phyloP scores from a whole-genome alignment of 73 alveolate species.

The Paramecium pentaurelia region DNA sequence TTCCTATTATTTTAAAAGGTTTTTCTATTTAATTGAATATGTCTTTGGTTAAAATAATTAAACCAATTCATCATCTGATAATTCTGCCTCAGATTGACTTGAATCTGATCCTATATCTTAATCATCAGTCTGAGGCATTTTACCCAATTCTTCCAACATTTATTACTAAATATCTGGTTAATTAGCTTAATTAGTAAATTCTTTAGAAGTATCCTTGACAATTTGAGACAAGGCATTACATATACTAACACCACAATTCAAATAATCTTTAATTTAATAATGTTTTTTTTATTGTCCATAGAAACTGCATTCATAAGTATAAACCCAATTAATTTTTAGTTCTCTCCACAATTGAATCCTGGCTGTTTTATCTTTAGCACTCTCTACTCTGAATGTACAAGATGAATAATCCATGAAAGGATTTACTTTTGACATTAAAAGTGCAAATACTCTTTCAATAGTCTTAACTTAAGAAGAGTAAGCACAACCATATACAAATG shows the following conservation, averaged over 20 bases:
- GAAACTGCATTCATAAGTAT: constrained; percentile 56
- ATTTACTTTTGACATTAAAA: constrained; percentile 66
- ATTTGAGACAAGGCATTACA: constrained; percentile 36
- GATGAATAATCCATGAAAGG: constrained; percentile 62
- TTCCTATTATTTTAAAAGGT: not conserved
- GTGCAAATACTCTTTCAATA: constrained; percentile 74
- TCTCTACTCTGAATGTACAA: constrained; percentile 74
- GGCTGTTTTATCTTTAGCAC: constrained; percentile 76
- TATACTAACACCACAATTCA: constrained; percentile 50
- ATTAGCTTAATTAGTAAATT: constrained; percentile 34
- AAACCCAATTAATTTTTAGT: constrained; percentile 47
- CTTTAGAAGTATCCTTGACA: constrained; percentile 38
- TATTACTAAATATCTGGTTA: not conserved
- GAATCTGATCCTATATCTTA: constrained; percentile 60
- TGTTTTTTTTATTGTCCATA: constrained; percentile 55
- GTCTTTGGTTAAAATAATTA: constrained; percentile 27
- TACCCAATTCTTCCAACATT: constrained; percentile 37
- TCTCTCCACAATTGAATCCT: constrained; percentile 77
- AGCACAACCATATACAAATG: constrained; percentile 63
- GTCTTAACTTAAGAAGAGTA: constrained; percentile 45
- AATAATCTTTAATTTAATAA: constrained; percentile 44
- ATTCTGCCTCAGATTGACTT: constrained; percentile 49
- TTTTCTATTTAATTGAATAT: constrained; percentile 7
- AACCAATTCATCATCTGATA: constrained; percentile 57
- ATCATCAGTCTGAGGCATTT: constrained; percentile 54